These are phyloP conservation scores for Coix lacrymajobi DNA, from an alignment of 176 grass and related monocot genomes.

Conservation along the genomic window DNA sequence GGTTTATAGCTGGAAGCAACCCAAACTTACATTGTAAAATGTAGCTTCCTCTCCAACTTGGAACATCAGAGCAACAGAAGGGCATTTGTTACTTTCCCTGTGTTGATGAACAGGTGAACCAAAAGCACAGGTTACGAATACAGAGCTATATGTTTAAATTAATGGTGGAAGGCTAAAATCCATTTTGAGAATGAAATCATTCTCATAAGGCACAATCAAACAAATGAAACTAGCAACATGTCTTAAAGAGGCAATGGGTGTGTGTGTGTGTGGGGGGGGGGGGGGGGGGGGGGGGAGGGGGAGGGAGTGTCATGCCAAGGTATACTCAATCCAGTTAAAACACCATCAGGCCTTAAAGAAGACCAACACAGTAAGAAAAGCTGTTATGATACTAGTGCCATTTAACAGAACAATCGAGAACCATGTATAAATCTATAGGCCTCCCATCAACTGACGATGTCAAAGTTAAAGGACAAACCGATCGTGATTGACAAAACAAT, in stretches of 20 bases:
- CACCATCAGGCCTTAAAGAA: neutral
- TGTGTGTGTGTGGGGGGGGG: too few species aligned
- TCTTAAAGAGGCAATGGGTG: neutral
- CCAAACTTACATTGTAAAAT: slow-evolving; percentile 72
- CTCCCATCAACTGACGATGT: neutral
- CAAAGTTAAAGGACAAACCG: neutral
- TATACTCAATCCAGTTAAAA: neutral
- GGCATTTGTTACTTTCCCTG: slow-evolving; percentile 64
- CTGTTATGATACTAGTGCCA: neutral
- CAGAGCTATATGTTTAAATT: slow-evolving; percentile 6
- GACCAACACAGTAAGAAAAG: neutral
- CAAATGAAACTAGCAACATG: slow-evolving; percentile 1
- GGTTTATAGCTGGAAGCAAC: slow-evolving; percentile 1
- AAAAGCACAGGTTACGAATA: slow-evolving; percentile 12
- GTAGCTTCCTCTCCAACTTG: slow-evolving; percentile 91
- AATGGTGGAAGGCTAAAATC: slow-evolving; percentile 13
- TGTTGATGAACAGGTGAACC: slow-evolving; percentile 24
- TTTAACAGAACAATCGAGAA: neutral
- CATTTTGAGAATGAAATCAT: neutral
- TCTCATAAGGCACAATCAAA: neutral
- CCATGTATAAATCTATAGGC: neutral
- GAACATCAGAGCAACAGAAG: slow-evolving; percentile 99
- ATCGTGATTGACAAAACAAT: neutral
- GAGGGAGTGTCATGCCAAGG: neutral
- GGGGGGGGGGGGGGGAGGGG: too few species aligned